These are phyloP conservation scores for Camillea tinctor DNA, from an alignment of 2,329 filamentous ascomycete species.

Conservation along the genomic window DNA sequence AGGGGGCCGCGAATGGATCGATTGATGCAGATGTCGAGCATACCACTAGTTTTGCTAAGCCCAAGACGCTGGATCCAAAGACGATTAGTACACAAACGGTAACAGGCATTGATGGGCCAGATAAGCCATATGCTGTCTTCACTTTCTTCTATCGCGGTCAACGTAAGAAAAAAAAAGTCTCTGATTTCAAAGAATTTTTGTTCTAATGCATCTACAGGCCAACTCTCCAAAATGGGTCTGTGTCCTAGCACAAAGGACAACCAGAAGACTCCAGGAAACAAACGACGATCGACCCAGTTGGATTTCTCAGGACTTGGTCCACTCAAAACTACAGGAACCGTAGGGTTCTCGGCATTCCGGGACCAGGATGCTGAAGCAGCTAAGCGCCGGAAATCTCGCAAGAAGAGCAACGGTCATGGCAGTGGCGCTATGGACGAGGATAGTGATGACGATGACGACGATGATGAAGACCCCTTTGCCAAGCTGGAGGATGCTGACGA, in stretches of 20 bases:
- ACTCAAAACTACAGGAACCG: slow-evolving; percentile 80
- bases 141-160: slow-evolving; percentile 98
- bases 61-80: slow-evolving; percentile 92
- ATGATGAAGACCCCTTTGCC: slow-evolving; percentile 61
- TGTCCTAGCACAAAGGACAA: slow-evolving; percentile 65
- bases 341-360: slow-evolving; percentile 86
- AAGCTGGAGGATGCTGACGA: slow-evolving; percentile 67
- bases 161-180: slow-evolving; percentile 59
- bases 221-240: slow-evolving; percentile 96
- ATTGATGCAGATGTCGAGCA: slow-evolving; percentile 88
- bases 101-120: slow-evolving; percentile 94
- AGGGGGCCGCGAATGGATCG: slow-evolving; percentile 54
- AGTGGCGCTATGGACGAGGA: slow-evolving; percentile 63
- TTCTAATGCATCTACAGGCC: slow-evolving; percentile 55
- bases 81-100: slow-evolving; percentile 98
- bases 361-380: slow-evolving; percentile 60
- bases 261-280: slow-evolving; percentile 60
- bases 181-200: not conserved
- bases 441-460: slow-evolving; percentile 74
- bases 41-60: slow-evolving; percentile 96
- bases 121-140: slow-evolving; percentile 94
- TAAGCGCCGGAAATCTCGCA: slow-evolving; percentile 58
- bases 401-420: slow-evolving; percentile 61
- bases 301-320: slow-evolving; percentile 85
- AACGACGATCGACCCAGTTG: slow-evolving; percentile 77